A percentile compares a stretch with the other conserved stretches of the same genome.
These are phyloP conservation scores for Volvox carteri DNA, from an alignment of 163 green algal genomes.

Conservation along the genomic window DNA sequence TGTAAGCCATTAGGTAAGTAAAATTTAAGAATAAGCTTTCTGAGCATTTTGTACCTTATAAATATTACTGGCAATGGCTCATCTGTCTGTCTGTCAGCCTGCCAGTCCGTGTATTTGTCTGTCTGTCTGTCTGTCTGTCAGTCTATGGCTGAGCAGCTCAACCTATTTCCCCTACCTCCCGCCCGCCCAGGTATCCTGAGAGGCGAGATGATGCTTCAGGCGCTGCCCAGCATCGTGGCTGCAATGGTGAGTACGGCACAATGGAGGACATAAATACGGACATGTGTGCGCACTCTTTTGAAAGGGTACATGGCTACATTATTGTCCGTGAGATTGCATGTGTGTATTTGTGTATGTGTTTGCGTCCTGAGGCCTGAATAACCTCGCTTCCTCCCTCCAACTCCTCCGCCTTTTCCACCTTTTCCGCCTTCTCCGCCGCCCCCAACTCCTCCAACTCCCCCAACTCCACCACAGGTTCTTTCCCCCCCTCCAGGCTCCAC, in stretches of 20 bases:
- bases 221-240: constrained; percentile 86
- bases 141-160: not conserved
- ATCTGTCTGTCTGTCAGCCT: too few relatives aligned
- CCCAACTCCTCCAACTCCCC: not conserved
- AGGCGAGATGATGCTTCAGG: constrained; percentile 82
- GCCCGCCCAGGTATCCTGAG: constrained; percentile 36
- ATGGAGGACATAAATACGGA: not conserved
- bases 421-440: not conserved
- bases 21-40: too few relatives aligned
- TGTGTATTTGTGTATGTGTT: too few relatives aligned
- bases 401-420: not conserved
- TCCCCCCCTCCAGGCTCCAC: constrained; percentile 74
- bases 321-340: too few relatives aligned
- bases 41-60: too few relatives aligned
- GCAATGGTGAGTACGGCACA: constrained; percentile 58
- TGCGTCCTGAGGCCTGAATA: too few relatives aligned
- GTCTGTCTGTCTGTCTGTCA: not conserved
- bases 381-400: not conserved
- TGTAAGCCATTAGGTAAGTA: too few relatives aligned
- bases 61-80: too few relatives aligned
- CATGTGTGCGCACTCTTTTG: not conserved
- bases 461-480: constrained; percentile 62
- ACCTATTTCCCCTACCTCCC: not conserved
- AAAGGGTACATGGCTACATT: too few relatives aligned
- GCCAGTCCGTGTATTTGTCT: not conserved